These are phyloP conservation scores for Boletus insuetus DNA, from an alignment of 768 basidiomycete genomes.

Conservation along the genomic window DNA sequence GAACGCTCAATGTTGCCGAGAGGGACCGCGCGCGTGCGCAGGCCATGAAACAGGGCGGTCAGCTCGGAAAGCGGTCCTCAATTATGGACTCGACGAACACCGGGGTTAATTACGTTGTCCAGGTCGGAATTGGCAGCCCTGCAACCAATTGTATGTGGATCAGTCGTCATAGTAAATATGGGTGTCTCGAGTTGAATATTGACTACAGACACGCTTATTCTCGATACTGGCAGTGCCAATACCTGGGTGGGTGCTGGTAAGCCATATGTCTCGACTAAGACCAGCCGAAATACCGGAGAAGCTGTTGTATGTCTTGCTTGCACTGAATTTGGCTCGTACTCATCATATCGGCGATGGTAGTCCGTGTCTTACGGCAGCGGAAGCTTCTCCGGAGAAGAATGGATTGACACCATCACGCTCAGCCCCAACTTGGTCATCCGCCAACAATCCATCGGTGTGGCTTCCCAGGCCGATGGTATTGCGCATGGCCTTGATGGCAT, in stretches of 20 bases:
- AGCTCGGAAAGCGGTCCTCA: constrained; percentile 4
- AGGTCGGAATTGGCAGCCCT: constrained; percentile 27
- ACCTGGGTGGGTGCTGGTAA: constrained; percentile 22
- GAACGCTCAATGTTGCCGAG: constrained; percentile 9
- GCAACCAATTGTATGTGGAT: constrained; percentile 23
- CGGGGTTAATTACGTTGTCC: constrained; percentile 22
- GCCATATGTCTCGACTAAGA: constrained; percentile 10
- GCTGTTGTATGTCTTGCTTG: constrained; percentile 10
- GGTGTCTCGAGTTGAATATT: not conserved
- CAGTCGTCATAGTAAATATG: not conserved
- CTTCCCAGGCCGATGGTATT: constrained; percentile 22
- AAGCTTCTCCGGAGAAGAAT: constrained; percentile 12
- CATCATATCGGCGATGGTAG: not conserved
- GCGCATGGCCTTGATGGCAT: constrained; percentile 32
- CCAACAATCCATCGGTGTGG: constrained; percentile 38
- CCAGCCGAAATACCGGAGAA: constrained; percentile 14
- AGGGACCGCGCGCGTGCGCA: constrained; percentile 13
- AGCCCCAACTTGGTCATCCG: not conserved
- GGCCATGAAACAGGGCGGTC: not conserved
- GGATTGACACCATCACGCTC: constrained; percentile 15
- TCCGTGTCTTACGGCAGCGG: not conserved
- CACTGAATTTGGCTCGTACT: no score
- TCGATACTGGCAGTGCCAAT: constrained; percentile 19
- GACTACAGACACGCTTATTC: constrained; percentile 20
- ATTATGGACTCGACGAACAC: constrained; percentile 22